These are phyloP conservation scores for Gaultheria prostrata DNA, from an alignment of 148 eudicot genomes.

Conservation along the genomic window DNA sequence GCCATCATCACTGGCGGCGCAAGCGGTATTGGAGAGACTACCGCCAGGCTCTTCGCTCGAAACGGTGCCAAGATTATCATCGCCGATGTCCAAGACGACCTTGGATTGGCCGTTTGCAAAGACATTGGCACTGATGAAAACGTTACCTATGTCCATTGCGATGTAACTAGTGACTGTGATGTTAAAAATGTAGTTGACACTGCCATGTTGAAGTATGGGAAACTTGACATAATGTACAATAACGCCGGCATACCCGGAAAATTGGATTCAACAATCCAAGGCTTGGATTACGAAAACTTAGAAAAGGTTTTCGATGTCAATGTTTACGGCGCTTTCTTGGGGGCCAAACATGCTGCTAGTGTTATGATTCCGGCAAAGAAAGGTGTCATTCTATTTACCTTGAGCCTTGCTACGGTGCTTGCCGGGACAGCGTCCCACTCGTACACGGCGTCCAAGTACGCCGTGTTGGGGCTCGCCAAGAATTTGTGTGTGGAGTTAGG, in stretches of 20 bases:
- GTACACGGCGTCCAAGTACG: neutral
- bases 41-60: neutral
- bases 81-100: constrained; percentile 1
- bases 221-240: neutral
- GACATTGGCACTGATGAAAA: neutral
- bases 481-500: constrained; percentile 5
- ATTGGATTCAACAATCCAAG: neutral
- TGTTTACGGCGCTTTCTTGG: constrained; percentile 4
- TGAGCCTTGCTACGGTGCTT: neutral
- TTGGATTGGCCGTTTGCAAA: neutral
- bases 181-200: neutral
- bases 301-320: neutral
- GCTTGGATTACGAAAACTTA: neutral
- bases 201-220: neutral
- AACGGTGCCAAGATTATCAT: neutral
- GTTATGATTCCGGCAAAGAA: neutral
- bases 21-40: neutral
- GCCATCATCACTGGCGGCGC: constrained; percentile 3
- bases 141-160: neutral
- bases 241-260: neutral
- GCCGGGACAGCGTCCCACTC: neutral
- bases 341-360: neutral
- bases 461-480: neutral
- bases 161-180: neutral
- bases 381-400: constrained; percentile 1